These are phyloP conservation scores for Sparassis latifolia DNA, from an alignment of 1,284 basidiomycete genomes.

Conservation along the genomic window DNA sequence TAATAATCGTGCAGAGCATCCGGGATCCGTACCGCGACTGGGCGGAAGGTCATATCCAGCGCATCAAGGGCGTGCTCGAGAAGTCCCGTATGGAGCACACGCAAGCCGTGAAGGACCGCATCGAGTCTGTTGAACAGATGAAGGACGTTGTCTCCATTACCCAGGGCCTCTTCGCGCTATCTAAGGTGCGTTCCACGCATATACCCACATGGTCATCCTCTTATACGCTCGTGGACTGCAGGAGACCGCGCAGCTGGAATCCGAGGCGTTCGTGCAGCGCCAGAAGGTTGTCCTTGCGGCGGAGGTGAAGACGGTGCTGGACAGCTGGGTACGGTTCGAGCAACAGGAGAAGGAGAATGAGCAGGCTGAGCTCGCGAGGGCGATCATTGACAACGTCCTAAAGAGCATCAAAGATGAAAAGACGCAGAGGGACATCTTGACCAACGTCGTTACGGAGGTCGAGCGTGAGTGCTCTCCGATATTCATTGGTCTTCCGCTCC, in stretches of 20 bases:
- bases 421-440: slow-evolving; percentile 88
- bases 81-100: slow-evolving; percentile 87
- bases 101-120: slow-evolving; percentile 88
- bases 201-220: background rate
- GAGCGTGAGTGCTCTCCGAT: slow-evolving; percentile 66
- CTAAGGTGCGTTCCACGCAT: slow-evolving; percentile 58
- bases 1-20: slow-evolving; percentile 16
- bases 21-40: slow-evolving; percentile 89
- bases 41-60: slow-evolving; percentile 84
- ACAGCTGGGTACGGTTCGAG: slow-evolving; percentile 98
- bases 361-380: slow-evolving; percentile 86
- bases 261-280: slow-evolving; percentile 84
- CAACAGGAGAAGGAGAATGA: slow-evolving; percentile 95
- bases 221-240: slow-evolving; percentile 22
- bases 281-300: slow-evolving; percentile 85
- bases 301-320: slow-evolving; percentile 93
- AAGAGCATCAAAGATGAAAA: slow-evolving; percentile 84
- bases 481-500: background rate
- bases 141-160: slow-evolving; percentile 92
- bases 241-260: slow-evolving; percentile 92
- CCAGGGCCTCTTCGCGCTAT: slow-evolving; percentile 85
- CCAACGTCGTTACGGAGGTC: slow-evolving; percentile 82
- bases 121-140: slow-evolving; percentile 86
- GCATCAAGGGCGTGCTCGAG: slow-evolving; percentile 81
- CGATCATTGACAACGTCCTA: slow-evolving; percentile 83